Conservation (phyloP, 768 basidiomycete species). For the Amyloporia xantha region DNA sequence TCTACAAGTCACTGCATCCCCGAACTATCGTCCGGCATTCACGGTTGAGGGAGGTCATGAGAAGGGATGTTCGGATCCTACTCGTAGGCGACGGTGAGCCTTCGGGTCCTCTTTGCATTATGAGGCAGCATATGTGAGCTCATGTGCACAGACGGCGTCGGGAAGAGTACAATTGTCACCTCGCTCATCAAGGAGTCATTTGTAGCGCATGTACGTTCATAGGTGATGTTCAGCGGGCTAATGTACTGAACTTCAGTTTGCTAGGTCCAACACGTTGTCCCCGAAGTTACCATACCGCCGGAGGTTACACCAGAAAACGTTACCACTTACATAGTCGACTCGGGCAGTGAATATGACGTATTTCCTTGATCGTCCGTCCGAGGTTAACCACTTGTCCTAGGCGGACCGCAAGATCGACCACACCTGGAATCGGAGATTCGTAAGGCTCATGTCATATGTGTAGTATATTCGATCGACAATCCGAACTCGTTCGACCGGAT, state of each 20-base stretch:
- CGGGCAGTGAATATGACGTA: conserved; percentile 64
- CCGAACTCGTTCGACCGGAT: conserved; percentile 95
- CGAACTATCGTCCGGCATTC: not conserved
- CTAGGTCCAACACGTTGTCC: conserved; percentile 91
- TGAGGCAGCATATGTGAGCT: conserved; percentile 1
- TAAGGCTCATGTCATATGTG: conserved; percentile 96
- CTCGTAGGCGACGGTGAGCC: conserved; percentile 87
- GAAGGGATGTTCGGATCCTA: conserved; percentile 90
- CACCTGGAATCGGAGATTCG: conserved; percentile 94
- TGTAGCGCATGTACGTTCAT: conserved; percentile 66
- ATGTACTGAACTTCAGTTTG: conserved; percentile 2
- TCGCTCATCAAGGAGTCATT: conserved; percentile 95
- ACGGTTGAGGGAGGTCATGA: conserved; percentile 40
- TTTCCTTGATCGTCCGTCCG: not conserved
- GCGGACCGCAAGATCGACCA: conserved; percentile 74
- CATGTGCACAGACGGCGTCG: conserved; percentile 72
- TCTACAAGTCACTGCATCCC: not conserved
- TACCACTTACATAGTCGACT: conserved; percentile 96
- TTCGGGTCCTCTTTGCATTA: conserved; percentile 2
- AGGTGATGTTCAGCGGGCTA: conserved; percentile 2
- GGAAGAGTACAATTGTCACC: conserved; percentile 96
- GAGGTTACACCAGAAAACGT: conserved; percentile 97
- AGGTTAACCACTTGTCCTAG: conserved; percentile 31
- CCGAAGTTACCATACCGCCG: conserved; percentile 96
- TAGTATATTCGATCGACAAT: conserved; percentile 96